These are phyloP conservation scores for Pseudogymnoascus sp. DNA, from an alignment of 2,329 filamentous ascomycete genomes.

Conservation along the genomic window DNA sequence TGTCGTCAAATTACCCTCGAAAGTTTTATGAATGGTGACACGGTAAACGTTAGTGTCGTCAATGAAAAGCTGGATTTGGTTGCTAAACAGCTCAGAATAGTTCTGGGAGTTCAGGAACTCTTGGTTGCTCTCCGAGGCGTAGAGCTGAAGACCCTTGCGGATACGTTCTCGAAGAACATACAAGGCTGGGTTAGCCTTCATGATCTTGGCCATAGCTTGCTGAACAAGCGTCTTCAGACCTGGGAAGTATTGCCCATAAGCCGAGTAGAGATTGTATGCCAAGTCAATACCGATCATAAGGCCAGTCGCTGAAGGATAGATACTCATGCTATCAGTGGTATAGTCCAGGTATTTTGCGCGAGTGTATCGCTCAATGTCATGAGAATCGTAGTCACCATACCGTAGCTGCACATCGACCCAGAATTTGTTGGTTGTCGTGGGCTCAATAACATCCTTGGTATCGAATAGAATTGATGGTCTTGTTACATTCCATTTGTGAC, in stretches of 20 bases:
- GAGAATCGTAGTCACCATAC: slow-evolving; percentile 97
- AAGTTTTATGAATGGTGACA: slow-evolving; percentile 99
- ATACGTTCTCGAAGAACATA: slow-evolving; percentile 98
- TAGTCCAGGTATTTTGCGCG: slow-evolving; percentile 98
- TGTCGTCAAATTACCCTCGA: slow-evolving; percentile 96
- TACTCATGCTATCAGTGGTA: slow-evolving; percentile 96
- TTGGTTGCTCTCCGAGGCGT: slow-evolving; percentile 97
- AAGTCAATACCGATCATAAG: slow-evolving; percentile 97
- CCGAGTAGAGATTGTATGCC: slow-evolving; percentile 96
- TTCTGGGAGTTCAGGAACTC: slow-evolving; percentile 99
- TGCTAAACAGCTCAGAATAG: slow-evolving; percentile 98
- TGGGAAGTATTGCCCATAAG: slow-evolving; percentile 97
- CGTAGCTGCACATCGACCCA: slow-evolving; percentile 96
- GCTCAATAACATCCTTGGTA: slow-evolving; percentile 89
- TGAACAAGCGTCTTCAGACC: slow-evolving; percentile 91
- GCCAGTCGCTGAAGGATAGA: slow-evolving; percentile 93
- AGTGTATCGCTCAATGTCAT: slow-evolving; percentile 96
- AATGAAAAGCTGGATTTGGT: slow-evolving; percentile 97
- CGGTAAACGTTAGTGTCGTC: slow-evolving; percentile 99
- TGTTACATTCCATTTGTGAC: slow-evolving; percentile 98
- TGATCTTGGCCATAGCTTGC: slow-evolving; percentile 98
- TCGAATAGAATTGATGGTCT: slow-evolving; percentile 89
- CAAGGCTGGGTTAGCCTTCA: slow-evolving; percentile 96
- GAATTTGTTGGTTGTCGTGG: slow-evolving; percentile 96
- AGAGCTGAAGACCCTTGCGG: slow-evolving; percentile 92